phyloP scores from a whole-genome alignment of 306 rosid genomes.

The Nissolia schottii region DNA sequence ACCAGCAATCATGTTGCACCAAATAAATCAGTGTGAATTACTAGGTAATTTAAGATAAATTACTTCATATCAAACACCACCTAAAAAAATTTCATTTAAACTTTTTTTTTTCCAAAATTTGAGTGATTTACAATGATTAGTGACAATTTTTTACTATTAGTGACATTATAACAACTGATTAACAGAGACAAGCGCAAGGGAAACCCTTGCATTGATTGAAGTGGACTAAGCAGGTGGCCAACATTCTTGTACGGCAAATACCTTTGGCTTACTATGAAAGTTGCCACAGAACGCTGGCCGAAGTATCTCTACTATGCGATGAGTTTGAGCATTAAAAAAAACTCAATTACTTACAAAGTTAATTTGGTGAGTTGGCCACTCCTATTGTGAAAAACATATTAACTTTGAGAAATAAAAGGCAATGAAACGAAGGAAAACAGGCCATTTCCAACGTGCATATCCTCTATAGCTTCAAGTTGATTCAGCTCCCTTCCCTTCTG shows the following conservation, averaged over 20 bases:
- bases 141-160: too few relatives aligned
- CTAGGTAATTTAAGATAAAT: too few relatives aligned
- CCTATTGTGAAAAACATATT: constrained; percentile 15
- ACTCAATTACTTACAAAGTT: constrained; percentile 22
- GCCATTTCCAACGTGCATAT: constrained; percentile 26
- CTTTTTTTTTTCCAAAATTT: too few relatives aligned
- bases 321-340: constrained; percentile 22
- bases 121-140: neutral
- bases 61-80: too few relatives aligned
- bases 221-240: neutral
- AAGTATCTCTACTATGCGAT: constrained; percentile 29
- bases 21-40: too few relatives aligned
- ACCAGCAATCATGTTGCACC: too few relatives aligned
- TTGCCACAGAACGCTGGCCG: constrained; percentile 19
- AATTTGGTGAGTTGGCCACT: constrained; percentile 42
- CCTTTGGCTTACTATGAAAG: neutral
- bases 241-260: neutral
- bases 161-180: neutral
- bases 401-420: neutral
- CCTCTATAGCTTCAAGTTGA: constrained; percentile 27
- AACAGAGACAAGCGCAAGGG: neutral
- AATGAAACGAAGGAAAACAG: constrained; percentile 25
- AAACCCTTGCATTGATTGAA: neutral
- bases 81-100: too few relatives aligned
- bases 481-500: constrained; percentile 8